These are phyloP conservation scores for Papilionanthe hybrid DNA, from an alignment of 116 monocot genomes.

Conservation along the genomic window DNA sequence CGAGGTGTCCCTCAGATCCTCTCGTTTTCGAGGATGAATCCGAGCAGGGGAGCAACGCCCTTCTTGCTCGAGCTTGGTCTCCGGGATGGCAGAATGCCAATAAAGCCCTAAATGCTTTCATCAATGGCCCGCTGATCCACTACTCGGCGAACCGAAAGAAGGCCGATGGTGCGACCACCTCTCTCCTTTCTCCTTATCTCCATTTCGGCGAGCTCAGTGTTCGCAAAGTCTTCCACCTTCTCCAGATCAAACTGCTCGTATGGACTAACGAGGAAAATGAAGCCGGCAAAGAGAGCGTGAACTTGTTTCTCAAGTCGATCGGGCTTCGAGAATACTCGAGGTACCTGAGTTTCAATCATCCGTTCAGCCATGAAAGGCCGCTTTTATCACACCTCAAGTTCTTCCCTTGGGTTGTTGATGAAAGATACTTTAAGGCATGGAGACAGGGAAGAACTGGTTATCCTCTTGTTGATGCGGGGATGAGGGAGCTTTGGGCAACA, in stretches of 20 bases:
- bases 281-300: conserved; percentile 79
- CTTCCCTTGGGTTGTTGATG: conserved; percentile 84
- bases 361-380: conserved; percentile 84
- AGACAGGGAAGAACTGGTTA: conserved; percentile 95
- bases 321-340: conserved; percentile 89
- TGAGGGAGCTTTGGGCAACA: conserved; percentile 98
- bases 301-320: conserved; percentile 75
- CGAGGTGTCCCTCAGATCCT: conserved; percentile 61
- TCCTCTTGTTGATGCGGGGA: conserved; percentile 97
- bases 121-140: conserved; percentile 62
- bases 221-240: conserved; percentile 91
- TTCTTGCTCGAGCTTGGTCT: conserved; percentile 89
- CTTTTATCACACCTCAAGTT: conserved; percentile 72
- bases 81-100: conserved; percentile 97
- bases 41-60: conserved; percentile 86
- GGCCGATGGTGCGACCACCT: conserved; percentile 85
- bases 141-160: conserved; percentile 79
- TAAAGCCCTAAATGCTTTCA: conserved; percentile 55
- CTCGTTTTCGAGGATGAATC: conserved; percentile 85
- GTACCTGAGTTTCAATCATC: conserved; percentile 91
- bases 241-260: conserved; percentile 87
- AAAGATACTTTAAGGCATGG: conserved; percentile 81
- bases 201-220: conserved; percentile 95
- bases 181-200: conserved; percentile 87
- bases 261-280: conserved; percentile 84